A percentile compares a stretch with the other conserved stretches of the same genome.
phyloP scores from a whole-genome alignment of 495 filamentous ascomycete genomes.

The Thermothielavioides terrestris region DNA sequence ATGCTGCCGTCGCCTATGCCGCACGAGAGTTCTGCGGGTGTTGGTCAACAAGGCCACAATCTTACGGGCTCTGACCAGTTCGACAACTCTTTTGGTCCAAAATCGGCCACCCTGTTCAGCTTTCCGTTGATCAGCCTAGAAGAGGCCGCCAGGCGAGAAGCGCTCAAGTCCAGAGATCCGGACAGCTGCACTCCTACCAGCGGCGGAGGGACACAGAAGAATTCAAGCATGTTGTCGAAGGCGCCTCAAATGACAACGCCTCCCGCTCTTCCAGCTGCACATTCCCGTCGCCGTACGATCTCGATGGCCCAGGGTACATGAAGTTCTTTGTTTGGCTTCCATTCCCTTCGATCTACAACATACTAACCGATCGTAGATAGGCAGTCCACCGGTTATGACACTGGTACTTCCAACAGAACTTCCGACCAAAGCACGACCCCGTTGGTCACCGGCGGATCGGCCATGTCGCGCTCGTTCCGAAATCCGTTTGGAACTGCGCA shows the following conservation, averaged over 20 bases:
- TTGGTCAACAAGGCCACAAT: not conserved
- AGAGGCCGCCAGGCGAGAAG: constrained; percentile 20
- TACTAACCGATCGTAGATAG: not conserved
- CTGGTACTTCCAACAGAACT: not conserved
- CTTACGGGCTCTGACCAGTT: not conserved
- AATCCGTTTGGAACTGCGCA: not conserved
- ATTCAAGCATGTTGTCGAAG: constrained; percentile 16
- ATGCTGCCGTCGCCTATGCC: not conserved
- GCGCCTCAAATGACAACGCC: constrained; percentile 15
- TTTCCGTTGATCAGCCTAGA: constrained; percentile 21
- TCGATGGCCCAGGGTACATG: not conserved
- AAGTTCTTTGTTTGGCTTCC: not conserved
- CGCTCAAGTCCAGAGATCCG: constrained; percentile 10
- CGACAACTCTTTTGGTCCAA: not conserved
- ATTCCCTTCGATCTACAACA: not conserved
- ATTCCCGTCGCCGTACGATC: constrained; percentile 6
- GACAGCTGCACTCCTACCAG: constrained; percentile 16
- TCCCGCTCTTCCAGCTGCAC: constrained; percentile 9
- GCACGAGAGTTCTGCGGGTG: not conserved
- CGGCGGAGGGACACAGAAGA: constrained; percentile 11
- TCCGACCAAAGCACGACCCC: constrained; percentile 4
- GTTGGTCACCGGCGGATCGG: not conserved
- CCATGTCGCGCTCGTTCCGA: not conserved
- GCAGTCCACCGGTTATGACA: not conserved
- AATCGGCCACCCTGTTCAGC: constrained; percentile 15